A percentile compares a stretch with the other conserved stretches of the same genome.
These are phyloP conservation scores for Thamnidium elegans DNA, from an alignment of 192 early-diverging fungal genomes.

Conservation along the genomic window DNA sequence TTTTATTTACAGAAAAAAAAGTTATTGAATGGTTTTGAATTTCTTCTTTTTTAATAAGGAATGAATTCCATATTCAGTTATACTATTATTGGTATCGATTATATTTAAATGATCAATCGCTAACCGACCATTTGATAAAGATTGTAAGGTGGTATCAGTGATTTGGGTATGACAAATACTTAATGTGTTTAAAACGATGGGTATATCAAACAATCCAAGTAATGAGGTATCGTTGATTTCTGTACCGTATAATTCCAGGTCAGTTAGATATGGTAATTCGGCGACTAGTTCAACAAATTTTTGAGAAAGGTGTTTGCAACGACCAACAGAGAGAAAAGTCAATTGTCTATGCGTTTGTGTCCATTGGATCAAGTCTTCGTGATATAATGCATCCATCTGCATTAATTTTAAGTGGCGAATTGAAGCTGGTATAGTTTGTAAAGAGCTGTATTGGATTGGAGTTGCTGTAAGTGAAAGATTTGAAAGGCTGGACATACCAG, in stretches of 20 bases:
- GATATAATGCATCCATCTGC: constrained; percentile 2
- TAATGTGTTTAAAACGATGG: neutral
- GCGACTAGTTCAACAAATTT: constrained; percentile 6
- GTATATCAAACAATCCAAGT: neutral
- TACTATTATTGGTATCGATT: too few relatives aligned
- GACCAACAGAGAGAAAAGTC: neutral
- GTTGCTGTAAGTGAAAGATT: neutral
- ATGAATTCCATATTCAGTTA: too few relatives aligned
- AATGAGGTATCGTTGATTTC: neutral
- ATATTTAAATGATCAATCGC: constrained; percentile 6
- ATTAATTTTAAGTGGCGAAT: neutral
- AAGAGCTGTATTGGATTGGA: neutral
- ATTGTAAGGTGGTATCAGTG: neutral
- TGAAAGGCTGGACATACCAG: neutral
- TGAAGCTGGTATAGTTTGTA: neutral
- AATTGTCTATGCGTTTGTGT: neutral
- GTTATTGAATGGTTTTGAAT: too few relatives aligned
- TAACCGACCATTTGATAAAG: neutral
- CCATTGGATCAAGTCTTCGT: neutral
- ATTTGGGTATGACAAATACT: constrained; percentile 9
- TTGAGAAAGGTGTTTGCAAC: neutral
- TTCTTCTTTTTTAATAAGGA: too few relatives aligned
- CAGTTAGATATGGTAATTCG: neutral
- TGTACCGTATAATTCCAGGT: constrained; percentile 1
- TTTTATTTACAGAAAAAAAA: too few relatives aligned